Percentiles rank a stretch among this genome's conserved stretches.
These are phyloP conservation scores for Pelagomonas calceolata DNA, from an alignment of 108 stramenopile species.

Conservation along the genomic window DNA sequence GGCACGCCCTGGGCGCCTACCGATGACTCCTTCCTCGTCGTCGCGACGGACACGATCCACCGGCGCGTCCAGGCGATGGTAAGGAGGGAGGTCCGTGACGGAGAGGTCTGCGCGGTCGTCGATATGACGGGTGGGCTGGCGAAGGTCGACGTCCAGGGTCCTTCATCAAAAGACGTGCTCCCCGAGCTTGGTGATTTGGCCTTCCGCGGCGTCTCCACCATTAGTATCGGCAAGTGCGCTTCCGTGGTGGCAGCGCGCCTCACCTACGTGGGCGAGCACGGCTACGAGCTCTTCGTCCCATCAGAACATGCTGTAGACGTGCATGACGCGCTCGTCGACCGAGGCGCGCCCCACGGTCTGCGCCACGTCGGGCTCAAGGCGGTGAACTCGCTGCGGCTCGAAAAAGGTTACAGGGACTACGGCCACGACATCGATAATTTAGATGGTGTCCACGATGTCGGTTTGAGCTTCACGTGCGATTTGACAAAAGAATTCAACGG, in stretches of 20 bases:
- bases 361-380: slow-evolving; percentile 56
- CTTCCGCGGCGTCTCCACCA: slow-evolving; percentile 32
- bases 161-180: slow-evolving; percentile 42
- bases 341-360: slow-evolving; percentile 15
- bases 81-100: slow-evolving; percentile 23
- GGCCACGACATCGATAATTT: slow-evolving; percentile 73
- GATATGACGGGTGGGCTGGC: slow-evolving; percentile 53
- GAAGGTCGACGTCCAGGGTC: slow-evolving; percentile 62
- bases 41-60: slow-evolving; percentile 66
- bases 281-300: slow-evolving; percentile 63
- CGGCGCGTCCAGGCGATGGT: slow-evolving; percentile 48
- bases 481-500: slow-evolving; percentile 57
- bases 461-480: slow-evolving; percentile 59
- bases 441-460: slow-evolving; percentile 51
- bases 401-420: slow-evolving; percentile 69
- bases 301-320: slow-evolving; percentile 47
- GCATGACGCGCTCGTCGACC: slow-evolving; percentile 40
- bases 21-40: slow-evolving; percentile 41
- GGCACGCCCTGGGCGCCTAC: background rate
- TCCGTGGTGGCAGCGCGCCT: slow-evolving; percentile 19
- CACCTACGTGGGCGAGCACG: slow-evolving; percentile 68
- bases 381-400: slow-evolving; percentile 51
- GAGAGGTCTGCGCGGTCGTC: slow-evolving; percentile 26
- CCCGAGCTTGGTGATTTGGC: slow-evolving; percentile 25
- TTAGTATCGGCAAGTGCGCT: background rate